These are phyloP conservation scores for Pseudopyricularia javanii DNA, from an alignment of 2,329 filamentous ascomycete species.

Conservation along the genomic window DNA sequence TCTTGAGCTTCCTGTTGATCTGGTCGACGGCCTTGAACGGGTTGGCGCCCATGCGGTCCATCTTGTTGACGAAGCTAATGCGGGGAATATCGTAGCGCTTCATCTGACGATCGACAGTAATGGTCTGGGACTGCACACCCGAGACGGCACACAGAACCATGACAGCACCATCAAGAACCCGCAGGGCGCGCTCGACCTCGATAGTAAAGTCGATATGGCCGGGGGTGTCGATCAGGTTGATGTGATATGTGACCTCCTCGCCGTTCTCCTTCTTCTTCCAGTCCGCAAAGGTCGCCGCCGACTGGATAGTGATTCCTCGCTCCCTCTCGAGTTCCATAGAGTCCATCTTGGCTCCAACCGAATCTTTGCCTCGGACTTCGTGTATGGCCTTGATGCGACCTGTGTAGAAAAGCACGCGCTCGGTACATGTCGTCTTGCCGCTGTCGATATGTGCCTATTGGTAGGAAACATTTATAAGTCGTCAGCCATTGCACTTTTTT, in stretches of 20 bases:
- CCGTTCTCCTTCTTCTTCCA: conserved; percentile 75
- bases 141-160: conserved; percentile 98
- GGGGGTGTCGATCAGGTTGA: conserved; percentile 97
- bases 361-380: conserved; percentile 89
- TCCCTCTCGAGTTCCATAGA: conserved; percentile 98
- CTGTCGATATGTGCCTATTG: conserved; percentile 88
- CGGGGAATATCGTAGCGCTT: conserved; percentile 93
- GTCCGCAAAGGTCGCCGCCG: conserved; percentile 93
- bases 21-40: conserved; percentile 96
- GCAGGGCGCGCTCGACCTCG: conserved; percentile 88
- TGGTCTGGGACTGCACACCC: conserved; percentile 94
- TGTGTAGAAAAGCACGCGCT: conserved; percentile 96
- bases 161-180: conserved; percentile 90
- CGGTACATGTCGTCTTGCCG: conserved; percentile 92
- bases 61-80: conserved; percentile 97
- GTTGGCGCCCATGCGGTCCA: conserved; percentile 98
- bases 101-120: conserved; percentile 98
- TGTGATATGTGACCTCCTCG: conserved; percentile 82
- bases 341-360: conserved; percentile 98
- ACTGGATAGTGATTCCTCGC: conserved; percentile 98
- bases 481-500: not conserved
- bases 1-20: conserved; percentile 92
- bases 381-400: conserved; percentile 95
- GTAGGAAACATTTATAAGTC: not conserved
- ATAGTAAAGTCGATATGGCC: conserved; percentile 99